phyloP scores from a whole-genome alignment of 2,329 filamentous ascomycete species.

The Pseudogymnoascus sp. region DNA sequence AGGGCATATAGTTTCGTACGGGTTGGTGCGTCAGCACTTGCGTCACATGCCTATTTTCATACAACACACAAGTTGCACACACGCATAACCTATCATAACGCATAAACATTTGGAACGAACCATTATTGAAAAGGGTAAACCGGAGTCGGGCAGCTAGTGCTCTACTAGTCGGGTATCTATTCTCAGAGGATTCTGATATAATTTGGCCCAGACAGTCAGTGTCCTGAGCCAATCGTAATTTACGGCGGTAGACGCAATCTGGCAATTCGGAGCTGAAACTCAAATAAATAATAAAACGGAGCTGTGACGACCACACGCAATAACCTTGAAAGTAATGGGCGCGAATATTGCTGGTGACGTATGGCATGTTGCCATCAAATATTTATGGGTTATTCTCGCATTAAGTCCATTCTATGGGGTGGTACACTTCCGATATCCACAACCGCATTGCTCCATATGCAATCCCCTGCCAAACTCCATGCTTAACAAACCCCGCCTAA shows the following conservation, averaged over 20 bases:
- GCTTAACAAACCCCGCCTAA: background rate
- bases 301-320: background rate
- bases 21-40: background rate
- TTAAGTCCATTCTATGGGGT: background rate
- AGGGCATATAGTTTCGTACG: background rate
- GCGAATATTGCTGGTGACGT: background rate
- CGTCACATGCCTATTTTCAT: background rate
- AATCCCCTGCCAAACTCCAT: background rate
- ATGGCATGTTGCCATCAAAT: background rate
- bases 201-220: background rate
- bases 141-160: background rate
- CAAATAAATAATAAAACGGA: background rate
- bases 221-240: background rate
- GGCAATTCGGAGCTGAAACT: background rate
- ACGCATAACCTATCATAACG: background rate
- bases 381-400: background rate
- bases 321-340: background rate
- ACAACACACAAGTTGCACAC: background rate
- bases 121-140: background rate
- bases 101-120: background rate
- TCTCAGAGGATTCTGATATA: background rate
- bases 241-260: background rate
- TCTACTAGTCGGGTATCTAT: background rate
- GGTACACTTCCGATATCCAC: conserved; percentile 1
- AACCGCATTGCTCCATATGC: background rate